phyloP scores from a whole-genome alignment of 1,284 basidiomycete genomes.

The Phylloboletellus chloephorus region DNA sequence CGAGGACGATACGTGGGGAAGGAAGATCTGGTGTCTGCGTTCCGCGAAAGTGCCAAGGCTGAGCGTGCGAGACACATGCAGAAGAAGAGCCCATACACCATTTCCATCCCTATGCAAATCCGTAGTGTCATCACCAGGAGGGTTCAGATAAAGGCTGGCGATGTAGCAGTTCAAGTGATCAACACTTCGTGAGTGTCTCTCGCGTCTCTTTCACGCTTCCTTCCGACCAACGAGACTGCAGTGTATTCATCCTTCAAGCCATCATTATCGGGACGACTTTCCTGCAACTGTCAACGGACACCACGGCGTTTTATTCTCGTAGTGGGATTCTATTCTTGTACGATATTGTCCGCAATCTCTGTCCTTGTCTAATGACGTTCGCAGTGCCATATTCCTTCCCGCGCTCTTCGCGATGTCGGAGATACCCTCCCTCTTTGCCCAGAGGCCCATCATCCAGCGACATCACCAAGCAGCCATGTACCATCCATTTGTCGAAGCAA shows the following conservation, averaged over 20 bases:
- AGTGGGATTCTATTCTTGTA: conserved; percentile 76
- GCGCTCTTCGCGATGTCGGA: conserved; percentile 31
- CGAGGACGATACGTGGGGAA: conserved; percentile 35
- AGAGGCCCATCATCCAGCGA: conserved; percentile 56
- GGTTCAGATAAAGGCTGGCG: conserved; percentile 64
- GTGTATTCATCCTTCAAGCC: conserved; percentile 55
- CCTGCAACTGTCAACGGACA: conserved; percentile 54
- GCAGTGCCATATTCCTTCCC: conserved; percentile 30
- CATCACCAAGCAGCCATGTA: conserved; percentile 51
- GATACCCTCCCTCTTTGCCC: conserved; percentile 45
- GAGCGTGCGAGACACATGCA: conserved; percentile 45
- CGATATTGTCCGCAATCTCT: conserved; percentile 16
- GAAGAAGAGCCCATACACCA: conserved; percentile 42
- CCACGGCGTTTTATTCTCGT: conserved; percentile 71
- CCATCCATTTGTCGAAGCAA: conserved; percentile 48
- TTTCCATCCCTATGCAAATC: conserved; percentile 55
- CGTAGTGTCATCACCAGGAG: conserved; percentile 61
- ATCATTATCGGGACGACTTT: conserved; percentile 78
- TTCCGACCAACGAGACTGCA: conserved; percentile 25
- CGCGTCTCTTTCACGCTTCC: conserved; percentile 13
- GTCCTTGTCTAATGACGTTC: background rate
- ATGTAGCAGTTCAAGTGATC: conserved; percentile 38
- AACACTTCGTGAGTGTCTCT: conserved; percentile 30
- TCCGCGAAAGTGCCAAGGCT: conserved; percentile 44
- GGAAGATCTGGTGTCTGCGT: conserved; percentile 35